Evolutionary conservation across 2,329 filamentous ascomycete species (phyloP), one percentile per base, ranked within the genome.

Genomic region (Graphium sp.): DNA sequence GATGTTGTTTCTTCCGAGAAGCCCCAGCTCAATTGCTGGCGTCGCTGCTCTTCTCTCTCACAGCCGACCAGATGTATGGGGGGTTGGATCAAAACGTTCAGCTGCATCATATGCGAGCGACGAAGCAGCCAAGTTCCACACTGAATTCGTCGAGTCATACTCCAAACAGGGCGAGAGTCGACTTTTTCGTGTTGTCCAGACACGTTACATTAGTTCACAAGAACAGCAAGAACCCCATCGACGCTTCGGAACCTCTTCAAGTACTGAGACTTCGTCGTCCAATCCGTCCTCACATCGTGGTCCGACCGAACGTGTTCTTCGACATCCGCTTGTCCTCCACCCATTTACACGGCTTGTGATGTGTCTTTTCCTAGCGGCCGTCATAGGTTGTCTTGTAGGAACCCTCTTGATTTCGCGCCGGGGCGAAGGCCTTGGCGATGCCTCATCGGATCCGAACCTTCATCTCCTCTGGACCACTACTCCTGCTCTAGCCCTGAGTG

Each of bases 381-480:
- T 54, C 2, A 48, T 55, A 7, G 41, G 48, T 11, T 43, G 38
- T 0, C 41, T 56, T 4, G 52, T 56, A 25, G 34, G 50, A 3
- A 41, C 47, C 2, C 31, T 55, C 4, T 42, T 47, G 3, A 24
- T 38, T 0, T 55, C 53, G 1, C 30, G 41, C 3, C 30, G 35
- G 2, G 37, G 42, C 6, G 32, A 42, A 11, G 52, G 53, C 0
- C 32, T 56, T 4, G 39, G 36, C 0, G 45, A 44, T 3, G 41
- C 51, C 13, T 34, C 30, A 2, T 29, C 39, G 7, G 37, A 45
- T 5, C 40, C 44, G 16, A 39, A 42, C 13, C 30, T 39, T 4
- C 48, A 54, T 27, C 33, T 53, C 14, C 30, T 49, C 3, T 55
- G 52, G 51, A 54, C 49, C 3, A 43, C 41, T 1, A 32, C 41